phyloP scores from a whole-genome alignment of 805 yeast species.

The Yarrowia divulgata region DNA sequence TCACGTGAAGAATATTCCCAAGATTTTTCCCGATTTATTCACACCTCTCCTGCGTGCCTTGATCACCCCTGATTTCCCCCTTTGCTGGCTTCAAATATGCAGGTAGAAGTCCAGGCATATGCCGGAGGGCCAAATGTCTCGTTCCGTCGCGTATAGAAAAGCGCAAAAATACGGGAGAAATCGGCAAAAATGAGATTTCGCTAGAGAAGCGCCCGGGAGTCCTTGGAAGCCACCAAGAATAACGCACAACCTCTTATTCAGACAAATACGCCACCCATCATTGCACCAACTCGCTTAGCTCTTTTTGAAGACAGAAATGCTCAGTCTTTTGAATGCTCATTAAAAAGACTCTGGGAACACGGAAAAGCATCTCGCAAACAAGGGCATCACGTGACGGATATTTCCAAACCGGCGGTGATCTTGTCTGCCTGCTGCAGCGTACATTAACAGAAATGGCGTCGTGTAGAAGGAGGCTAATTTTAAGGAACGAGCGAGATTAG shows the following conservation, averaged over 20 bases:
- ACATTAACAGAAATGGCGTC: neutral
- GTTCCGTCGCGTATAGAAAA: conserved; percentile 31
- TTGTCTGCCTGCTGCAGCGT: neutral
- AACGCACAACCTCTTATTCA: too few relatives aligned
- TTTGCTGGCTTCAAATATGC: conserved; percentile 16
- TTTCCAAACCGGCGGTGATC: neutral
- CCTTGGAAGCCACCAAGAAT: too few relatives aligned
- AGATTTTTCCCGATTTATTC: neutral
- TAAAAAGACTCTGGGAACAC: too few relatives aligned
- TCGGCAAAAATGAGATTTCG: too few relatives aligned
- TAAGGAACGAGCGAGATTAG: conserved; percentile 5
- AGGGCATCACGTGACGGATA: neutral
- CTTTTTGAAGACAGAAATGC: neutral
- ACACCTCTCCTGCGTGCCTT: too few relatives aligned
- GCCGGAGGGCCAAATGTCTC: conserved; percentile 14
- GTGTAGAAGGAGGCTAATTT: neutral
- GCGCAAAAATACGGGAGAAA: neutral
- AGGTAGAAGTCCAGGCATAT: conserved; percentile 9
- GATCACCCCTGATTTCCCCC: neutral
- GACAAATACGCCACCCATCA: too few relatives aligned
- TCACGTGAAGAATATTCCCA: neutral
- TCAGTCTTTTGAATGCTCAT: too few relatives aligned
- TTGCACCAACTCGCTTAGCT: conserved; percentile 7
- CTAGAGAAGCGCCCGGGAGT: too few relatives aligned
- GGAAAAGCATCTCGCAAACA: neutral